phyloP scores from a whole-genome alignment of 1,139 yeast genomes.

The Kluyveromyces sp. region DNA sequence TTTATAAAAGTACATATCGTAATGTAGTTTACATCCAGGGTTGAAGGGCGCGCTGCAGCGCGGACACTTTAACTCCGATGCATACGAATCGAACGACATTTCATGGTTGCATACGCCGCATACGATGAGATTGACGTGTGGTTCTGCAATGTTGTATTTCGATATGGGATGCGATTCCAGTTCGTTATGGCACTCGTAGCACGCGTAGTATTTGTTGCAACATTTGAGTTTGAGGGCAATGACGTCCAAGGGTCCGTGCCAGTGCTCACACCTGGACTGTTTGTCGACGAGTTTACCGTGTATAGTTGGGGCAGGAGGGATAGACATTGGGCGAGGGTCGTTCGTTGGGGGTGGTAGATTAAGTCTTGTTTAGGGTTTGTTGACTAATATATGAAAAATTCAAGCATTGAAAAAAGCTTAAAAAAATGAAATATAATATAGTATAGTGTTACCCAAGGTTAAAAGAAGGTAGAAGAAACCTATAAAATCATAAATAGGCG shows the following conservation, averaged over 20 bases:
- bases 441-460: too few relatives aligned
- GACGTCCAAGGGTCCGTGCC: constrained; percentile 26
- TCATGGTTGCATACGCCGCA: constrained; percentile 26
- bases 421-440: too few relatives aligned
- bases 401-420: too few relatives aligned
- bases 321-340: background rate
- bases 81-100: constrained; percentile 23
- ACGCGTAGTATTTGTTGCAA: constrained; percentile 24
- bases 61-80: constrained; percentile 13
- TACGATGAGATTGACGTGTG: constrained; percentile 14
- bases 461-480: too few relatives aligned
- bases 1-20: constrained; percentile 20
- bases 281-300: constrained; percentile 21
- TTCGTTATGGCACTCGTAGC: constrained; percentile 24
- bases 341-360: too few relatives aligned
- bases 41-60: constrained; percentile 22
- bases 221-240: constrained; percentile 28
- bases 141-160: constrained; percentile 12
- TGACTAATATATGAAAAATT: too few relatives aligned
- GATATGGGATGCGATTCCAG: constrained; percentile 12
- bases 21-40: constrained; percentile 28
- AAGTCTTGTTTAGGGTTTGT: too few relatives aligned
- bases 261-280: constrained; percentile 27
- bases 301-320: background rate
- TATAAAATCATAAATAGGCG: too few relatives aligned